phyloP scores from a whole-genome alignment of 345 rosid genomes.

The Euclidium syriacum region DNA sequence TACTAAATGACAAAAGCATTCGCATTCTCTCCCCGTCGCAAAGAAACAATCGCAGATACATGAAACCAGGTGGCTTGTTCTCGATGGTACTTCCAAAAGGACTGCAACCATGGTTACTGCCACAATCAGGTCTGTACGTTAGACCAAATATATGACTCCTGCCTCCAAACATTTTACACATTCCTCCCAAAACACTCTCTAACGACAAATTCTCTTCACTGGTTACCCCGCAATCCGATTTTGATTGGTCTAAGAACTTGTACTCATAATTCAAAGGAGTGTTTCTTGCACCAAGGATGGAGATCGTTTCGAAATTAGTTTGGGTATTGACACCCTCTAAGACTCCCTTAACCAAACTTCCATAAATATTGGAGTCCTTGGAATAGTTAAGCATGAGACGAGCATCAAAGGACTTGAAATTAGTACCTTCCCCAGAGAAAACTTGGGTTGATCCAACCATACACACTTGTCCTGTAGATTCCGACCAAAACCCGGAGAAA shows the following conservation, averaged over 20 bases:
- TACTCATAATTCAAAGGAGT: conserved; percentile 45
- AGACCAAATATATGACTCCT: conserved; percentile 35
- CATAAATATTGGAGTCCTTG: conserved; percentile 34
- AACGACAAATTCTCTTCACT: conserved; percentile 35
- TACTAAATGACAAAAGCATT: conserved; percentile 43
- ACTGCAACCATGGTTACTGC: conserved; percentile 35
- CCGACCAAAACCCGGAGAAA: conserved; percentile 67
- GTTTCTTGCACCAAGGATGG: conserved; percentile 48
- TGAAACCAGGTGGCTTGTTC: conserved; percentile 31
- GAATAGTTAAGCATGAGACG: conserved; percentile 65
- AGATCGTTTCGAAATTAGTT: conserved; percentile 47
- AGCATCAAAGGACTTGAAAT: conserved; percentile 29
- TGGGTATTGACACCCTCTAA: conserved; percentile 43
- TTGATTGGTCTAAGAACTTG: conserved; percentile 38
- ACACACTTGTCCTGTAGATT: conserved; percentile 68
- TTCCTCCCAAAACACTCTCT: conserved; percentile 25
- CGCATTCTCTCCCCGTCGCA: conserved; percentile 47
- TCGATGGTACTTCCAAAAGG: conserved; percentile 31
- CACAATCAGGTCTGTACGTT: conserved; percentile 46
- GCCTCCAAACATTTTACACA: conserved; percentile 37
- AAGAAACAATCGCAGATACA: conserved; percentile 35
- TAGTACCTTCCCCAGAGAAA: conserved; percentile 27
- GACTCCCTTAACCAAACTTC: conserved; percentile 57
- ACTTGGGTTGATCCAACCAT: conserved; percentile 69
- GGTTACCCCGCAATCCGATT: conserved; percentile 26